Conservation (phyloP, 495 filamentous ascomycete genomes). For the Penicillium waksmanii region DNA sequence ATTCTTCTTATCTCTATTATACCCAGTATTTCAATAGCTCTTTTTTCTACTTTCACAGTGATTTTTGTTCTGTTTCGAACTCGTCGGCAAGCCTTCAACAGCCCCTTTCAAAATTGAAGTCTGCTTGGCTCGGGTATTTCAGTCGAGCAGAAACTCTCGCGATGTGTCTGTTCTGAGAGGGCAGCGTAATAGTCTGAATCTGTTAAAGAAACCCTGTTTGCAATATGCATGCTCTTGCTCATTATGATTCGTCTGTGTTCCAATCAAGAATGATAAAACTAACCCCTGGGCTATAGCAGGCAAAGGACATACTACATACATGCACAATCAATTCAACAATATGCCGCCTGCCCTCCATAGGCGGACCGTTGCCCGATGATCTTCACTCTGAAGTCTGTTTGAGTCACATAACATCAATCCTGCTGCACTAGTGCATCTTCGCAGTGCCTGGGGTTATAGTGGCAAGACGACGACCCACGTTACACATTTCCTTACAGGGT, state of each 20-base stretch:
- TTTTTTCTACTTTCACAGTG: not conserved
- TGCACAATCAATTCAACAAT: not conserved
- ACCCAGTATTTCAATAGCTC: not conserved
- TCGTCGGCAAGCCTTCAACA: no score
- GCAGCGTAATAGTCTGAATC: no score
- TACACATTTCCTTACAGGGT: not conserved
- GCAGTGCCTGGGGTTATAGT: not conserved
- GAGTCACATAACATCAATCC: not conserved
- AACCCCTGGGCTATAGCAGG: not conserved
- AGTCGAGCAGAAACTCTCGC: no score
- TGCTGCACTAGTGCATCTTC: not conserved
- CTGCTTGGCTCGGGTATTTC: no score
- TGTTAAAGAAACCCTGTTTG: no score
- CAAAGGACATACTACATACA: not conserved
- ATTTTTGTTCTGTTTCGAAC: no score
- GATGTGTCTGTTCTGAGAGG: no score
- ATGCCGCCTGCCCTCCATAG: not conserved
- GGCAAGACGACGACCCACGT: not conserved
- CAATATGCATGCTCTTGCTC: no score
- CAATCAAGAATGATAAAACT: no score
- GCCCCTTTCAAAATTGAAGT: no score
- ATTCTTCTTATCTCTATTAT: not conserved
- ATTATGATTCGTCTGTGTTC: no score
- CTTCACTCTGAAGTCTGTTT: not conserved
- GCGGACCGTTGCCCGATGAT: not conserved